Evolutionary conservation across 352 stramenopile genomes (phyloP), one percentile per base, ranked within the genome.

Genomic region (Thalassiosira mediterranea): DNA sequence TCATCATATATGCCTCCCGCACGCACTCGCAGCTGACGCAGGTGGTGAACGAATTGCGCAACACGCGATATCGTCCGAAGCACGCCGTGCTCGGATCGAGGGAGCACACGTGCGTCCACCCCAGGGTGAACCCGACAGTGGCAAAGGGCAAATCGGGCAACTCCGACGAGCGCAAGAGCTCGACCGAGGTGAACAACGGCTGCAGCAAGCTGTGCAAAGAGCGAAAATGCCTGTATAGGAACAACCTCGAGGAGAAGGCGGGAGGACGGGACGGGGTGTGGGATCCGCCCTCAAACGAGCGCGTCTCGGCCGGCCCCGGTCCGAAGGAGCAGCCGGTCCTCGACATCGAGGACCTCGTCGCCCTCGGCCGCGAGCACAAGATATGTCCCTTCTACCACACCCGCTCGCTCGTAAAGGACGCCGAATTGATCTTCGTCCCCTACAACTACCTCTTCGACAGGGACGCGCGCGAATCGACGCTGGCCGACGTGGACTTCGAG

Each of bases 381-480:
- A 98, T 95, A 95, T 99, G 97, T 85, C 97, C 97, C 0, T 99
- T 99, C 78, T 99, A 99, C 70, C 76, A 99, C 46, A 98, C 97
- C 25, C 89, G 97, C 60, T 96, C 98, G 68, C 94, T 97, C 0
- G 96, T 99, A 37, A 97, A 95, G 4, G 96, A 98, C 67, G 97
- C 97, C 0, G 97, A 98, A 61, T 94, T 99, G 40, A 78, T 99
- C 1, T 96, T 99, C 42, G 99, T 98, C 89, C 99, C 99, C 79
- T 99, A 99, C 89, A 97, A 99, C 90, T 99, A 99, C 87, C 98
- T 99, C 96, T 91, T 99, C 23, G 97, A 99, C 89, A 97, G 97
- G 23, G 99, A 99, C 80, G 94, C 98, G 4, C 93, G 91, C 11
- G 17, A 15, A 49, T 82, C 79, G 10, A 92, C 87, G 28, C 69